Evolutionary conservation across 352 stramenopile species (phyloP), one percentile per base, ranked within the genome.

Genomic region (Pythium inflatum): DNA sequence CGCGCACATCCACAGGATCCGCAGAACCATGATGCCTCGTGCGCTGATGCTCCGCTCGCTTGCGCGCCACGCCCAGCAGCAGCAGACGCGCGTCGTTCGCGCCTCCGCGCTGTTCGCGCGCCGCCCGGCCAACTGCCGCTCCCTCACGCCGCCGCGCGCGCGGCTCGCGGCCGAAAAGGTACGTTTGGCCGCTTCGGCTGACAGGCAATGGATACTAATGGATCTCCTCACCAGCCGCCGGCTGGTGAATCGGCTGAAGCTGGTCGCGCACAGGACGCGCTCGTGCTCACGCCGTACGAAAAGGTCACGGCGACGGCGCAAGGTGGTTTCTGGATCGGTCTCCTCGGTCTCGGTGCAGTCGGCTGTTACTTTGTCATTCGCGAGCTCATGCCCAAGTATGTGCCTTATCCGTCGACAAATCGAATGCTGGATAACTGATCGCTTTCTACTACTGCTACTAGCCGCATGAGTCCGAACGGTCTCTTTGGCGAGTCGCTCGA

Each of bases 341-440:
- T 95, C 5, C 75, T 95, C 25, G 87, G 79, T 57, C 88, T 98
- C 60, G 89, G 90, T 22, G 79, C 77, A 16, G 83, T 89, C 3
- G 97, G 94, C 65, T 91, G 89, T 27, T 98, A 97, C 78, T 98
- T 97, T 77, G 97, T 98, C 60, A 89, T 87, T 51, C 84, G 83
- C 62, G 91, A 98, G 75, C 72, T 98, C 53, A 79, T 97, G 68
- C 93, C 92, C 56, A 97, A 92, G 87, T 94, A 77, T 56, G 81
- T 87, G 20, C 5, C 7, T 33, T 53, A 25, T 43, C 16, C 9
- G 36, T 16, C 36, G 9, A n/a, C 16, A 49, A 16, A 49, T 13
- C 41, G 41, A 49, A 27, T n/a, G 2, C 25, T 13, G 3, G 41
- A 9, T 9, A 12, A 49, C 41, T 49, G 20, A 49, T n/a, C 16